These are phyloP conservation scores for Globisporangium irregulare DNA, from an alignment of 352 stramenopile species.

Conservation along the genomic window DNA sequence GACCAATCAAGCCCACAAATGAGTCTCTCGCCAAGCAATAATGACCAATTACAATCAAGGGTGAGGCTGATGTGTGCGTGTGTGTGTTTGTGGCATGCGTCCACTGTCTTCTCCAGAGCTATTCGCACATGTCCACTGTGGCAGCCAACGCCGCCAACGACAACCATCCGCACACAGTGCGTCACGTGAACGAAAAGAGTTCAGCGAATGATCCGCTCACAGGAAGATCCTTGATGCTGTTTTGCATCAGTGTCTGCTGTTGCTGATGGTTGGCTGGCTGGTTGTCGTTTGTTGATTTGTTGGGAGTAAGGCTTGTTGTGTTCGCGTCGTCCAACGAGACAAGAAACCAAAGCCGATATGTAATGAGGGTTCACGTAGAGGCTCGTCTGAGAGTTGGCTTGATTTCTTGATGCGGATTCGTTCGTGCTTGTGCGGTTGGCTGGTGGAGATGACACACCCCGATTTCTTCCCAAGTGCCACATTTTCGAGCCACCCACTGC, in stretches of 20 bases:
- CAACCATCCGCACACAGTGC: neutral
- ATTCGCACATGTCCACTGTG: neutral
- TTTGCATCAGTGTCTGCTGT: too few species aligned
- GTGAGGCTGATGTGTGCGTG: neutral
- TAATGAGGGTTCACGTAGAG: neutral
- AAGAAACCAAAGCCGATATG: neutral
- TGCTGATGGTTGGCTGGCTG: too few species aligned
- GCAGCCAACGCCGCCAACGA: neutral
- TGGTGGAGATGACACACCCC: neutral
- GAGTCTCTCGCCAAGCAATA: neutral
- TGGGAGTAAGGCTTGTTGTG: neutral
- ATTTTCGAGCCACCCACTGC: too few species aligned
- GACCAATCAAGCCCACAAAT: neutral
- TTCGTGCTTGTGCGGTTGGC: neutral
- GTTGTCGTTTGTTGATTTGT: too few species aligned
- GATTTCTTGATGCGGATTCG: neutral
- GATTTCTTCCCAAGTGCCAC: neutral
- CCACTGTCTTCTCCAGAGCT: neutral
- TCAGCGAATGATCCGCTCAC: neutral
- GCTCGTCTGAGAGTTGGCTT: neutral
- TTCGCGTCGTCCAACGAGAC: constrained; percentile 7
- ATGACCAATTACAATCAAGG: neutral
- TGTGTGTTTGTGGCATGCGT: neutral
- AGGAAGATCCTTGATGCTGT: too few species aligned
- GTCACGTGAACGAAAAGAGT: neutral